These are phyloP conservation scores for Candida buenavistaensis DNA, from an alignment of 1,139 yeast genomes.

Conservation along the genomic window DNA sequence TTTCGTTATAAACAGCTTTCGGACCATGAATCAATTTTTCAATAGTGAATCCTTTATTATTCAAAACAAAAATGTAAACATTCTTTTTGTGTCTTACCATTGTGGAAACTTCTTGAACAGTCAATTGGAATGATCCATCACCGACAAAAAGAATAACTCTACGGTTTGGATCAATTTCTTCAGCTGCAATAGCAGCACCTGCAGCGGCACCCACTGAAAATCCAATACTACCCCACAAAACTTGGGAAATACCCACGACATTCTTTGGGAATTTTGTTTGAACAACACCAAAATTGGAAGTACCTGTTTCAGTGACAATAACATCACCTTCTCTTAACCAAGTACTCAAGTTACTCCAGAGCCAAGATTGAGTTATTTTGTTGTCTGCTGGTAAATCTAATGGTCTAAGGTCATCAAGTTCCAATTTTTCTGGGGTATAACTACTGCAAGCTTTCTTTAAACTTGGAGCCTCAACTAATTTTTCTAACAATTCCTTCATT, in stretches of 20 bases:
- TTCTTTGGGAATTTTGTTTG: slow-evolving; percentile 76
- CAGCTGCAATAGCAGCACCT: slow-evolving; percentile 85
- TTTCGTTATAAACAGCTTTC: slow-evolving; percentile 72
- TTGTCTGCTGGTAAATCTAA: slow-evolving; percentile 23
- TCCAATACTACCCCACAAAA: slow-evolving; percentile 90
- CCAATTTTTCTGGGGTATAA: no score
- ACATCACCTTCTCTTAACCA: slow-evolving; percentile 82
- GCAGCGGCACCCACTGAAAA: slow-evolving; percentile 81
- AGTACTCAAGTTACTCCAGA: slow-evolving; percentile 74
- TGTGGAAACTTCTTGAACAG: slow-evolving; percentile 85
- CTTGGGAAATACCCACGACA: slow-evolving; percentile 80
- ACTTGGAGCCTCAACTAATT: slow-evolving; percentile 43
- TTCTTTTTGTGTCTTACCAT: slow-evolving; percentile 79
- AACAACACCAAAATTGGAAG: slow-evolving; percentile 84
- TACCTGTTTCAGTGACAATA: slow-evolving; percentile 84
- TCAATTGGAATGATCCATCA: slow-evolving; percentile 87
- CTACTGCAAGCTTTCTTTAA: no score
- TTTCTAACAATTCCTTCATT: slow-evolving; percentile 68
- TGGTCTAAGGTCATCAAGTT: slow-evolving; percentile 33
- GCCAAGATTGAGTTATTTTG: slow-evolving; percentile 76
- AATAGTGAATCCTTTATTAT: slow-evolving; percentile 87
- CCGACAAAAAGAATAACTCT: slow-evolving; percentile 84
- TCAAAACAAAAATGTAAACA: slow-evolving; percentile 79
- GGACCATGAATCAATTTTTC: slow-evolving; percentile 87
- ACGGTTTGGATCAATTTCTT: slow-evolving; percentile 65